Evolutionary conservation across 441 rosid genomes (phyloP), one percentile per base, ranked within the genome.

Genomic region (Corymbia calophylla): DNA sequence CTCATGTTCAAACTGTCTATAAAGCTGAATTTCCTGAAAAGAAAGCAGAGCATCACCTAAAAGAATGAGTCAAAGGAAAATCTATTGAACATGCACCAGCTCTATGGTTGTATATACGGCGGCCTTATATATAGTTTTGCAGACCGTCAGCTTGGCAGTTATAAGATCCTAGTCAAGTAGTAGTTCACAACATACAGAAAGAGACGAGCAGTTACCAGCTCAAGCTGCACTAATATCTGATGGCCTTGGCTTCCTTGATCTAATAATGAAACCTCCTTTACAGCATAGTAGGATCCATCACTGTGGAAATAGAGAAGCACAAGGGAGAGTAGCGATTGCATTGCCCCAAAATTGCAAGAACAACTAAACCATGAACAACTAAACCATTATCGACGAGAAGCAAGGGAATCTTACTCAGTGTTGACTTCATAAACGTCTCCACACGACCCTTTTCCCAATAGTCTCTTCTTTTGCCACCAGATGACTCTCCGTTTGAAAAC

Each of bases 181-280:
- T 31, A 13, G 68, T 29, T 62, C 68, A 29, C 32, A 62, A 29
- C 16, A 29, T 27, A 27, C 31, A 27, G 31, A 25, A 60, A 27
- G 2, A 29, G 13, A 62, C 9, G 3, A 62, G 19, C 10, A n/a
- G 35, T 85, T 82, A 87, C 91, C 8, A 87, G 70, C 85, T 60
- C 87, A 55, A 90, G 89, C 44, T 87, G 58, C 27, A 58, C 19
- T 32, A 90, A 21, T 25, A 70, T 49, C 39, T 81, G 2, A 51
- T 68, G 81, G 47, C 35, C 87, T 73, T 86, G 86, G 49, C 11
- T 53, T 35, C 91, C 89, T 81, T 51, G 91, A 56, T 87, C 77
- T 29, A 47, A 89, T 27, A 89, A 62, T 19, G 87, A 80, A 87
- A 90, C 89, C 56, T 90, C 87, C 53, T 90, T 90, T 23, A 90